Percentiles rank a stretch among this genome's conserved stretches.
Evolutionary conservation across 345 rosid genomes (phyloP).

Genomic region (Sonneratia alba): DNA sequence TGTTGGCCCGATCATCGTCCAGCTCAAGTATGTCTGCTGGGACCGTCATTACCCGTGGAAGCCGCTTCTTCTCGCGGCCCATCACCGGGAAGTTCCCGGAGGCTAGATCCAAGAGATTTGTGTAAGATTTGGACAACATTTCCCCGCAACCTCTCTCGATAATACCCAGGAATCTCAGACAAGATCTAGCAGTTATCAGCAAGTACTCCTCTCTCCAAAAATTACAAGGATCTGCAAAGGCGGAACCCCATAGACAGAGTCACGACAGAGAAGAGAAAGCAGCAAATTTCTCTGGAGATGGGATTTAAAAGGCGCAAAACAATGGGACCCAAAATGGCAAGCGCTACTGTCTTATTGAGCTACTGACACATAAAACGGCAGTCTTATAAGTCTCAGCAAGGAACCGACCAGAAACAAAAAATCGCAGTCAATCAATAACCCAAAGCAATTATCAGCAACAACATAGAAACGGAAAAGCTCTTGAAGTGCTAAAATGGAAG

Average conservation of each 20-base stretch:
- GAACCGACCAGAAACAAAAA: neutral
- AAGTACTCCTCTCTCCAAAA: conserved; percentile 13
- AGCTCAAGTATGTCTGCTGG: conserved; percentile 74
- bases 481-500: neutral
- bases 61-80: conserved; percentile 55
- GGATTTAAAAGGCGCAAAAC: neutral
- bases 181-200: conserved; percentile 20
- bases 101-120: conserved; percentile 74
- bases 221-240: conserved; percentile 3
- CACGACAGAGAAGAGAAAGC: neutral
- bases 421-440: neutral
- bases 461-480: neutral
- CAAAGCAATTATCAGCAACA: neutral
- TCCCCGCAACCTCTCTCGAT: conserved; percentile 11
- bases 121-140: conserved; percentile 68
- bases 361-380: neutral
- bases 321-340: neutral
- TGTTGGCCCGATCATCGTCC: conserved; percentile 66
- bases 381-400: neutral
- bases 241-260: neutral
- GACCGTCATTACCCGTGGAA: conserved; percentile 66
- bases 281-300: neutral
- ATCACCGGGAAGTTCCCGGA: conserved; percentile 60
- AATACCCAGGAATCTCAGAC: conserved; percentile 1
- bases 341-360: neutral